These are phyloP conservation scores for Eucalyptus polybractea DNA, from an alignment of 345 rosid genomes.

Conservation along the genomic window DNA sequence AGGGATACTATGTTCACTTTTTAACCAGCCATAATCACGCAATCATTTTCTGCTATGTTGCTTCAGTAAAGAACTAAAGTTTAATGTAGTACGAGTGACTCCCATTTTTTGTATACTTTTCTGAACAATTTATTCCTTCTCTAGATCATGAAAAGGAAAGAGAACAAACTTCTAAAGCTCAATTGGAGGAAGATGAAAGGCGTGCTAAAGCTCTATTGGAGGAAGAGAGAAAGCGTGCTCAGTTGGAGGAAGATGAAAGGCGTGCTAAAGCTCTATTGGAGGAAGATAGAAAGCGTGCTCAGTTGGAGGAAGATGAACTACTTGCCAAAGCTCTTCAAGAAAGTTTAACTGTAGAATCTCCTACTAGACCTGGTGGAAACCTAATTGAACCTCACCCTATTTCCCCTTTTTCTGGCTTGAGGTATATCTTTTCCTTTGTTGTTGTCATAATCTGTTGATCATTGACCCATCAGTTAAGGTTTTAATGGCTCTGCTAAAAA, in stretches of 20 bases:
- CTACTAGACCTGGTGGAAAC: slow-evolving; percentile 36
- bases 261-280: neutral
- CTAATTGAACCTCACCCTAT: slow-evolving; percentile 38
- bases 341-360: slow-evolving; percentile 51
- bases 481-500: neutral
- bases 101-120: neutral
- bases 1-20: neutral
- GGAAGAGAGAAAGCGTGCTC: slow-evolving; percentile 10
- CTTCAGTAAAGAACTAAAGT: neutral
- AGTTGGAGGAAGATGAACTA: slow-evolving; percentile 76
- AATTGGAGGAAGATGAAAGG: neutral
- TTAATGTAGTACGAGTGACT: neutral
- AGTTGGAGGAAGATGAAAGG: slow-evolving; percentile 72
- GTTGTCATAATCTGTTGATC: neutral
- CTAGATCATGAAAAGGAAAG: neutral
- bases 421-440: slow-evolving; percentile 24
- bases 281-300: slow-evolving; percentile 11
- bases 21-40: neutral
- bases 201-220: neutral
- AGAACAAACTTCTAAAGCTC: neutral
- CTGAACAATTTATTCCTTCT: neutral
- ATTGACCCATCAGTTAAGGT: neutral
- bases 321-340: slow-evolving; percentile 89
- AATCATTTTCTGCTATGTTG: neutral
- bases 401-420: slow-evolving; percentile 36